A percentile compares a stretch with the other conserved stretches of the same genome.
Conservation (phyloP, 2,329 filamentous ascomycete species). For the Fusarium sp. region DNA sequence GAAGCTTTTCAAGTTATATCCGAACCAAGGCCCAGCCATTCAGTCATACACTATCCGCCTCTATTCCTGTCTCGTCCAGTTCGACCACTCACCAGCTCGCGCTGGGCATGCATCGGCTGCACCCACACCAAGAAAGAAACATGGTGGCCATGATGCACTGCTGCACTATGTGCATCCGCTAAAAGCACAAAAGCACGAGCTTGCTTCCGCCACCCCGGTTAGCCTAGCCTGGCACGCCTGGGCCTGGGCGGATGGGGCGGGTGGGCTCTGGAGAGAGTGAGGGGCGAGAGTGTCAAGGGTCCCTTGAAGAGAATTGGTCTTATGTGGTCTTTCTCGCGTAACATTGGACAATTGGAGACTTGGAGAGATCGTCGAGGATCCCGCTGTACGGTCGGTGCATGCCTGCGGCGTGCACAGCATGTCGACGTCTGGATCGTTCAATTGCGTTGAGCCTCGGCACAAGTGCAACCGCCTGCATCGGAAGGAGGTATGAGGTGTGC, state of each 20-base stretch:
- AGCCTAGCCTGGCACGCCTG: constrained; percentile 9
- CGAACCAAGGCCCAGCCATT: constrained; percentile 24
- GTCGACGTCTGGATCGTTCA: background rate
- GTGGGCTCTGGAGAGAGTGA: constrained; percentile 18
- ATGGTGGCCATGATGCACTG: constrained; percentile 25
- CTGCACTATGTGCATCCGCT: constrained; percentile 1
- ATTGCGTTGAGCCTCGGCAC: background rate
- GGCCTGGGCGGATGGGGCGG: constrained; percentile 26
- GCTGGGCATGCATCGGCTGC: constrained; percentile 31
- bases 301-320: background rate
- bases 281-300: constrained; percentile 4
- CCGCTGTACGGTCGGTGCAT: background rate
- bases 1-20: constrained; percentile 37
- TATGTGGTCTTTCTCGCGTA: background rate
- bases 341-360: constrained; percentile 7
- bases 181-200: constrained; percentile 1
- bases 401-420: background rate
- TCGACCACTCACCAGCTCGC: constrained; percentile 26
- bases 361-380: background rate
- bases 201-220: constrained; percentile 17
- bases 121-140: constrained; percentile 27
- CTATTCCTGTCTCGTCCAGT: constrained; percentile 25
- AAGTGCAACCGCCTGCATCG: background rate
- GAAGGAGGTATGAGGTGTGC: background rate
- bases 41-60: constrained; percentile 14